phyloP scores from a whole-genome alignment of 768 basidiomycete genomes.

The Lactarius sanguifluus region DNA sequence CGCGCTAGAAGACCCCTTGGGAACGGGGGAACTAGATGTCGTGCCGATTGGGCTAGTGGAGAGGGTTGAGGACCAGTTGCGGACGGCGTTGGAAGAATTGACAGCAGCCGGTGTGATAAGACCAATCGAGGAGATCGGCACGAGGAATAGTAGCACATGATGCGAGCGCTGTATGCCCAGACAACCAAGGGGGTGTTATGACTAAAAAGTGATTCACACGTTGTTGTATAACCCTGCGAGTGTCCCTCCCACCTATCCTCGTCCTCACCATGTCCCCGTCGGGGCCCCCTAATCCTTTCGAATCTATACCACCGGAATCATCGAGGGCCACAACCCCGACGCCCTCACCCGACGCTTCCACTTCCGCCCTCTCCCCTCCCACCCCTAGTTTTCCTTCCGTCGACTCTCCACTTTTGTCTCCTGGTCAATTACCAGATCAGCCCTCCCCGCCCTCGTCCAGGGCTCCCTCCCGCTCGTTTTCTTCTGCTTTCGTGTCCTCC shows the following conservation, averaged over 20 bases:
- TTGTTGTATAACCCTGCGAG: background rate
- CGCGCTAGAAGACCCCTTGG: slow-evolving; percentile 65
- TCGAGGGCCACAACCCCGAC: slow-evolving; percentile 20
- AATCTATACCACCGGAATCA: slow-evolving; percentile 12
- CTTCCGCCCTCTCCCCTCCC: slow-evolving; percentile 13
- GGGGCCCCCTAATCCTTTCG: slow-evolving; percentile 21
- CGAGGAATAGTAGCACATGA: background rate
- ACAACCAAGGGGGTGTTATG: too few relatives aligned
- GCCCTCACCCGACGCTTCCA: slow-evolving; percentile 10
- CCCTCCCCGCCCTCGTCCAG: background rate
- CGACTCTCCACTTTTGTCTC: slow-evolving; percentile 11
- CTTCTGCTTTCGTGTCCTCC: slow-evolving; percentile 47
- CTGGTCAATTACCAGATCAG: slow-evolving; percentile 3
- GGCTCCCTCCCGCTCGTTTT: slow-evolving; percentile 34
- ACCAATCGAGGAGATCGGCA: background rate
- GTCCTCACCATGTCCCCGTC: slow-evolving; percentile 18
- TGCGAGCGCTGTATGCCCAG: background rate
- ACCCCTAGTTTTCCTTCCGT: slow-evolving; percentile 6
- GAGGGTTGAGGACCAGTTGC: slow-evolving; percentile 57
- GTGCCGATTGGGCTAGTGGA: slow-evolving; percentile 56
- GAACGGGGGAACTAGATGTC: slow-evolving; percentile 60
- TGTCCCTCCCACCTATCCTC: background rate
- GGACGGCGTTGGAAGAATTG: slow-evolving; percentile 41
- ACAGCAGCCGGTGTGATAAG: background rate
- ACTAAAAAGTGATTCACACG: background rate